A percentile compares a stretch with the other conserved stretches of the same genome.
Evolutionary conservation across 2,329 filamentous ascomycete genomes (phyloP).

Genomic region (Neurospora sp.): DNA sequence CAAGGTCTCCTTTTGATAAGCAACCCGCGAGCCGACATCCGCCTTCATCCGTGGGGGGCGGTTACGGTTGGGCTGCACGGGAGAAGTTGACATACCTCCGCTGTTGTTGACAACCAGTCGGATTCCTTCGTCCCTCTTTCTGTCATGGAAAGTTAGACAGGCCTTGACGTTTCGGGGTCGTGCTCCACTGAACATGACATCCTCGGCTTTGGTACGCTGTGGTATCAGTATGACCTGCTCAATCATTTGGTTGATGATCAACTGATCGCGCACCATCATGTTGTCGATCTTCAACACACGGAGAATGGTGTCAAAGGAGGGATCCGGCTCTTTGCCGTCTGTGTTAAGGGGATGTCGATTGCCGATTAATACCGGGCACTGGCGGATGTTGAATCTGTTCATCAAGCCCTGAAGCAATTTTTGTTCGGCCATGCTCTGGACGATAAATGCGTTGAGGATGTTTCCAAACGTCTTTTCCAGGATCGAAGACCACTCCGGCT

Average conservation of each 20-base stretch:
- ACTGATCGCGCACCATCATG: conserved; percentile 63
- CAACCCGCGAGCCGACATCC: conserved; percentile 59
- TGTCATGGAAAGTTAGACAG: conserved; percentile 60
- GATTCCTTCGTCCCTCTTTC: conserved; percentile 47
- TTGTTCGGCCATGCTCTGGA: conserved; percentile 67
- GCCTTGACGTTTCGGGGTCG: conserved; percentile 61
- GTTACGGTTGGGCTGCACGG: conserved; percentile 35
- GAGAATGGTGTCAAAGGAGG: conserved; percentile 64
- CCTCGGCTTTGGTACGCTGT: conserved; percentile 53
- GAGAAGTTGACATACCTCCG: conserved; percentile 24
- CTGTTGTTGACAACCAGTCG: conserved; percentile 38
- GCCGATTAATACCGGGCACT: conserved; percentile 54
- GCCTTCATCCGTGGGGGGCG: conserved; percentile 66
- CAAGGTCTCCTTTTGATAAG: conserved; percentile 37
- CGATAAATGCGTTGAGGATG: conserved; percentile 67
- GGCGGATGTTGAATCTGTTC: conserved; percentile 38
- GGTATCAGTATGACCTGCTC: conserved; percentile 77
- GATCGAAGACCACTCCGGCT: conserved; percentile 74
- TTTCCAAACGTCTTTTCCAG: conserved; percentile 69
- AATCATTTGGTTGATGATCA: conserved; percentile 74
- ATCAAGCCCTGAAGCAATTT: conserved; percentile 57
- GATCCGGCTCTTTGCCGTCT: conserved; percentile 61
- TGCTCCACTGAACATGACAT: conserved; percentile 54
- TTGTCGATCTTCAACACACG: conserved; percentile 75
- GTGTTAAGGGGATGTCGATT: conserved; percentile 46